Evolutionary conservation across 2,329 filamentous ascomycete species (phyloP).

Genomic region (Ceratocystis ficicola): DNA sequence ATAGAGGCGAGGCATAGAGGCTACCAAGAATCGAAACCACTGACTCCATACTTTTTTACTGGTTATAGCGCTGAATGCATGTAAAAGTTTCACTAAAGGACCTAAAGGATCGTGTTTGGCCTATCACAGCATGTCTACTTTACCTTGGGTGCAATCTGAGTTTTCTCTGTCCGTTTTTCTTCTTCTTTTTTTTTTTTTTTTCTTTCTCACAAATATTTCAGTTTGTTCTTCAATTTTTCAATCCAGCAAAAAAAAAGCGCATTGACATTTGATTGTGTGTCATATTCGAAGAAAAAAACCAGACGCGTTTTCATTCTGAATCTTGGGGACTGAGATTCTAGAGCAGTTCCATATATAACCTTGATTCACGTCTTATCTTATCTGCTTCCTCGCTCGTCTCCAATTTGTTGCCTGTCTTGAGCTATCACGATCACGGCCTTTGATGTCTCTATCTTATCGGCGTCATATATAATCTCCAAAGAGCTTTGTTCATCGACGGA

Average conservation of each 20-base stretch:
- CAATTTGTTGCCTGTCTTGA: neutral
- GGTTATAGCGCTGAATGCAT: neutral
- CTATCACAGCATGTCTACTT: neutral
- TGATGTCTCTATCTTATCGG: constrained; percentile 5
- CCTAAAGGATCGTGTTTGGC: neutral
- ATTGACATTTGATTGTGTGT: constrained; percentile 11
- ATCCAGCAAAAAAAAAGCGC: neutral
- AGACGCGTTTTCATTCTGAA: neutral
- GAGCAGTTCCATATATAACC: constrained; percentile 9
- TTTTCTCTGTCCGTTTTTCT: neutral
- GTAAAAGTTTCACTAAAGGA: neutral
- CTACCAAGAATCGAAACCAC: neutral
- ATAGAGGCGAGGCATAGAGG: neutral
- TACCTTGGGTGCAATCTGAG: neutral
- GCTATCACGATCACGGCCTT: constrained; percentile 6
- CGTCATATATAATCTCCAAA: neutral
- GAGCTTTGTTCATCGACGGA: neutral
- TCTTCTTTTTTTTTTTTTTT: neutral
- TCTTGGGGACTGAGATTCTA: neutral
- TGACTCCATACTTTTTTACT: neutral
- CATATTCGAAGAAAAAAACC: neutral
- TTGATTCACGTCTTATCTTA: constrained; percentile 12
- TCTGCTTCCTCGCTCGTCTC: constrained; percentile 3
- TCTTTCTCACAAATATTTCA: neutral
- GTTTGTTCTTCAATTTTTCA: neutral